Base-by-base conservation (phyloP, 2,329 filamentous ascomycete species). In the Cladobotryum mycophilum region DNA sequence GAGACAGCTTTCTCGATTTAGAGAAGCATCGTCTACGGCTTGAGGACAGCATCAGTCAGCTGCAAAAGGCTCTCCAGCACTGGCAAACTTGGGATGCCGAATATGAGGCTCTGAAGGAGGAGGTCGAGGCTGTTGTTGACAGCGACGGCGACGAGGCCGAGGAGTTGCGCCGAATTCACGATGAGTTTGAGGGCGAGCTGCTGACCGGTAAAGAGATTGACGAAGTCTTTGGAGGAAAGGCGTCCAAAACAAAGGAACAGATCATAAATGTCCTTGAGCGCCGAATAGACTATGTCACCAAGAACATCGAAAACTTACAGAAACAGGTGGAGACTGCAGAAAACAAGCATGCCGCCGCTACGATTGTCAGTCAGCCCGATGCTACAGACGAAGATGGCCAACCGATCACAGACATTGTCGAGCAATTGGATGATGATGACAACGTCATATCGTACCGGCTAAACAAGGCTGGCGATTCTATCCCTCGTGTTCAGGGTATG, bases 21-120 rank as follows among this genome's bases (percentile, higher is more conserved):
- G 89, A 95, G 67, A 80, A 79, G 54, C 88, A 92, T 62, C 81
- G 88, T 14, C 73, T 79, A 57, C 78, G 84, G 54, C 82, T 97
- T 7, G 88, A 96, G 67, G 79, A 82, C 36, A 89, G 85, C 56
- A 79, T 95, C 43, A 55, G 57, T 25, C 60, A 89, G 64, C 79
- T 97, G 17, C 81, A 81, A 49, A 82, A 86, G 61, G 84, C 87
- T 6, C 76, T 97, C 48, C 82, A 84, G 55, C 86, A 95, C 71
- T 99, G 92, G 92, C 86, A 88, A 56, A 85, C 84, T 49, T 95
- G 88, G 81, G 91, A 95, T 65, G 82, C 87, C 44, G 92, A 97
- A 66, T 97, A 97, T 67, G 89, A 96, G 64, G 82, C 85, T 20
- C 76, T 97, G 55, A 90, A 88, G 64, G 89, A 95, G 65, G 89